Conservation (phyloP, 371 early-diverging fungal genomes). For the Syncephalis fuscata region DNA sequence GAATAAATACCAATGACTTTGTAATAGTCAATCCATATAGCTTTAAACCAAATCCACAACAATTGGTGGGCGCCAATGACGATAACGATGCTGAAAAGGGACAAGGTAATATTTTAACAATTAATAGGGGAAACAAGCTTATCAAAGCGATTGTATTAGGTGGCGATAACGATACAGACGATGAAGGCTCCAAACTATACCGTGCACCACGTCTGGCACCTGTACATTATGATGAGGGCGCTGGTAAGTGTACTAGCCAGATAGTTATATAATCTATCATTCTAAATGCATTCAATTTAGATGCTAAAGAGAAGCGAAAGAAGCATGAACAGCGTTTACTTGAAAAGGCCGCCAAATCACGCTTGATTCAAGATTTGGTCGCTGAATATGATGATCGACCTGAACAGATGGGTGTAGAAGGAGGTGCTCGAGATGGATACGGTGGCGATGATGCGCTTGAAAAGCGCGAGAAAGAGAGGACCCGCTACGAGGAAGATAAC, state of each 20-base stretch:
- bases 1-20: constrained; percentile 1
- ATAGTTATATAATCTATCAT: background rate
- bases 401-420: constrained; percentile 60
- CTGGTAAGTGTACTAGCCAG: constrained; percentile 6
- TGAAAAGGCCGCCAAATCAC: constrained; percentile 64
- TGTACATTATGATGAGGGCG: constrained; percentile 65
- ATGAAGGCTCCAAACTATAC: constrained; percentile 32
- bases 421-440: constrained; percentile 37
- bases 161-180: constrained; percentile 2
- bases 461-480: constrained; percentile 37
- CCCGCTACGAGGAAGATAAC: constrained; percentile 78
- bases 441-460: constrained; percentile 35
- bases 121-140: too few relatives aligned
- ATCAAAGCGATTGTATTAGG: too few relatives aligned
- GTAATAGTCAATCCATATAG: constrained; percentile 37
- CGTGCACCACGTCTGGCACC: constrained; percentile 80
- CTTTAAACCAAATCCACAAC: constrained; percentile 76
- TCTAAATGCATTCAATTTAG: constrained; percentile 1
- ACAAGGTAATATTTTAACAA: background rate
- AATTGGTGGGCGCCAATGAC: constrained; percentile 28
- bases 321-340: constrained; percentile 40
- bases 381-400: constrained; percentile 76
- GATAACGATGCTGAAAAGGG: constrained; percentile 22
- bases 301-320: constrained; percentile 29
- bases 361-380: constrained; percentile 73